These are phyloP conservation scores for Hortaea sp. DNA, from an alignment of 2,329 filamentous ascomycete species.

Conservation along the genomic window DNA sequence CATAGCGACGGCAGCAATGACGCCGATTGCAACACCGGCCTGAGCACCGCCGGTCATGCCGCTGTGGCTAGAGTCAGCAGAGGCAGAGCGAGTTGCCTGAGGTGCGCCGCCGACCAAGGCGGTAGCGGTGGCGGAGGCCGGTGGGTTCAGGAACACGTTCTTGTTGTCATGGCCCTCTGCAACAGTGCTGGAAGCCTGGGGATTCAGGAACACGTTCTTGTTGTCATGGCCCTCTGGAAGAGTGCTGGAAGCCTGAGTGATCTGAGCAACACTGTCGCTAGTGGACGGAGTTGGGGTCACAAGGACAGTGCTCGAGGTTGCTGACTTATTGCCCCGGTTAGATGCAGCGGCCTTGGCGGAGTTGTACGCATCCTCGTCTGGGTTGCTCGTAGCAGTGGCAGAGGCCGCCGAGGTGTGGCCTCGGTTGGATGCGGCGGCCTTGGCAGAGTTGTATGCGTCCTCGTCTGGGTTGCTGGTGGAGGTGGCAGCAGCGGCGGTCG, in stretches of 20 bases:
- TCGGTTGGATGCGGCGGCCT: conserved; percentile 2
- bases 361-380: conserved; percentile 6
- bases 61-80: conserved; percentile 5
- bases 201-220: conserved; percentile 8
- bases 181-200: background rate
- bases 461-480: conserved; percentile 3
- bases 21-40: conserved; percentile 77
- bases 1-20: conserved; percentile 58
- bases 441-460: conserved; percentile 7
- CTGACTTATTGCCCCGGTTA: background rate
- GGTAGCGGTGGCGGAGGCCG: conserved; percentile 11
- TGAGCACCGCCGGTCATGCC: conserved; percentile 46
- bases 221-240: conserved; percentile 5
- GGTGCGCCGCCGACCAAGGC: conserved; percentile 7
- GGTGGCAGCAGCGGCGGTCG: conserved; percentile 6
- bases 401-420: background rate
- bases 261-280: background rate
- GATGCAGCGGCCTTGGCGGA: conserved; percentile 1
- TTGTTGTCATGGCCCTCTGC: background rate
- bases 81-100: conserved; percentile 1
- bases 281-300: background rate
- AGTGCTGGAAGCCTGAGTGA: background rate
- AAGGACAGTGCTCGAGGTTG: background rate
- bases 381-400: conserved; percentile 3
- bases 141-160: conserved; percentile 5